These are phyloP conservation scores for Wallacemonas rigidus DNA, from an alignment of 208 protist species.

Conservation along the genomic window DNA sequence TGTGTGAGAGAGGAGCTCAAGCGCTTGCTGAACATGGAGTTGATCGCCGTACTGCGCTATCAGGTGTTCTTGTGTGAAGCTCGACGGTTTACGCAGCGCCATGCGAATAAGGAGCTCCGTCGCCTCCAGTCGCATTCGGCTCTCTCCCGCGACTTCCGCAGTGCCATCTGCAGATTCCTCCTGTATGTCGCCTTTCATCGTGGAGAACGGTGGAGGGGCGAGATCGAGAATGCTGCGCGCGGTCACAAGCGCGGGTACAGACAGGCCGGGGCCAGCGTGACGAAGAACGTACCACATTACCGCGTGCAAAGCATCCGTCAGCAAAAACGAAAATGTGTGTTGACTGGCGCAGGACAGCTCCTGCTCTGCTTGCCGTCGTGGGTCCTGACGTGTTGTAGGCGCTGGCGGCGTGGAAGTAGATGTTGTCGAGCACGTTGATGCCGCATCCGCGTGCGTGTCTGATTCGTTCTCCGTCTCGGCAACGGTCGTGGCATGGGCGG, in stretches of 20 bases:
- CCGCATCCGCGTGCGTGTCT: too few species aligned
- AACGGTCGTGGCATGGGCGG: too few species aligned
- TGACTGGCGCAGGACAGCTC: background rate
- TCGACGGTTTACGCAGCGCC: slow-evolving; percentile 35
- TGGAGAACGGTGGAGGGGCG: slow-evolving; percentile 3
- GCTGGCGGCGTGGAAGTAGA: too few species aligned
- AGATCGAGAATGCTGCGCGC: slow-evolving; percentile 21
- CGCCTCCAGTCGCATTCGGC: slow-evolving; percentile 26
- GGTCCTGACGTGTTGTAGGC: background rate
- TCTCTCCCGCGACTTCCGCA: too few species aligned
- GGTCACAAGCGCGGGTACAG: slow-evolving; percentile 32
- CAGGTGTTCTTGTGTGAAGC: slow-evolving; percentile 44
- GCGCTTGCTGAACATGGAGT: slow-evolving; percentile 45
- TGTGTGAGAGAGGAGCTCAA: slow-evolving; percentile 18
- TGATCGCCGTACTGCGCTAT: slow-evolving; percentile 56
- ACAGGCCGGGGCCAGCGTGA: slow-evolving; percentile 35
- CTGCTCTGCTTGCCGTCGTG: background rate
- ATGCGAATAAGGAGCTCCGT: slow-evolving; percentile 70
- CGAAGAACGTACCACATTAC: slow-evolving; percentile 56
- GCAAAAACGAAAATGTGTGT: slow-evolving; percentile 28
- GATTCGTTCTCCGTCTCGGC: too few species aligned
- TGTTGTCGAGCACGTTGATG: too few species aligned
- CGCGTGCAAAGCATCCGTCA: slow-evolving; percentile 57
- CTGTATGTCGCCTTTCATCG: background rate
- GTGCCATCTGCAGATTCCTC: too few species aligned